Evolutionary conservation across 2,329 filamentous ascomycete genomes (phyloP).

Genomic region (Fusarium albidum): DNA sequence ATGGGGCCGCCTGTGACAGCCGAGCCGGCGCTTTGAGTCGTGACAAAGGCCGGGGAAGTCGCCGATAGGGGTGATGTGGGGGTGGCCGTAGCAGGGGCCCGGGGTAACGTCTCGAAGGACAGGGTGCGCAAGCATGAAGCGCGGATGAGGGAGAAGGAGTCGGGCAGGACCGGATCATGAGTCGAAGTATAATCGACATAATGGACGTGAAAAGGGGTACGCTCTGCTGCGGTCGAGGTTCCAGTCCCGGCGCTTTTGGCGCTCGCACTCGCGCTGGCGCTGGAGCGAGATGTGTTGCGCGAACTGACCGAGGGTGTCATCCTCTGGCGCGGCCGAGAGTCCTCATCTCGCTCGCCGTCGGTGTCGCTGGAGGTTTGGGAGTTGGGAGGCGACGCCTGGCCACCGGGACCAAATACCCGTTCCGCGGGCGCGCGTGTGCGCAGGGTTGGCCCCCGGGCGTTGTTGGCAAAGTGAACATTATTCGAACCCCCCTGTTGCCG

Average conservation of each 20-base stretch:
- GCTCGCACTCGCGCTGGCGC: slow-evolving; percentile 46
- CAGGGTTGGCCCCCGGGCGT: slow-evolving; percentile 62
- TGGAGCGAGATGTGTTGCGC: slow-evolving; percentile 60
- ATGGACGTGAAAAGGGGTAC: slow-evolving; percentile 64
- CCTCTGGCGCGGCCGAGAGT: slow-evolving; percentile 50
- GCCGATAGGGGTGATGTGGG: slow-evolving; percentile 47
- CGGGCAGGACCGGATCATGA: slow-evolving; percentile 67
- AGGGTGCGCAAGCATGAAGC: slow-evolving; percentile 72
- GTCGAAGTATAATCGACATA: slow-evolving; percentile 74
- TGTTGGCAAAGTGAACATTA: slow-evolving; percentile 43
- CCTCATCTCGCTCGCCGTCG: slow-evolving; percentile 58
- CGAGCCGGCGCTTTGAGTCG: slow-evolving; percentile 61
- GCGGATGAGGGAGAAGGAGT: slow-evolving; percentile 73
- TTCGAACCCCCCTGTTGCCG: slow-evolving; percentile 42
- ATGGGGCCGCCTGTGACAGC: slow-evolving; percentile 70
- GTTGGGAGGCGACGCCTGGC: slow-evolving; percentile 58
- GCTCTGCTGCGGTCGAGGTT: slow-evolving; percentile 57
- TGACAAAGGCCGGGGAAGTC: slow-evolving; percentile 60
- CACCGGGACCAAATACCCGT: slow-evolving; percentile 60
- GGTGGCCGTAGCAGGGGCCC: slow-evolving; percentile 56
- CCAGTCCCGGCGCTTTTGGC: slow-evolving; percentile 44
- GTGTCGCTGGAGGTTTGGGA: slow-evolving; percentile 62
- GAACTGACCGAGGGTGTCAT: slow-evolving; percentile 55
- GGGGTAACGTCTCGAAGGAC: slow-evolving; percentile 71
- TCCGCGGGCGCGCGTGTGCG: slow-evolving; percentile 69